Conservation (phyloP, 441 rosid genomes). For the Metrosideros polymorpha region DNA sequence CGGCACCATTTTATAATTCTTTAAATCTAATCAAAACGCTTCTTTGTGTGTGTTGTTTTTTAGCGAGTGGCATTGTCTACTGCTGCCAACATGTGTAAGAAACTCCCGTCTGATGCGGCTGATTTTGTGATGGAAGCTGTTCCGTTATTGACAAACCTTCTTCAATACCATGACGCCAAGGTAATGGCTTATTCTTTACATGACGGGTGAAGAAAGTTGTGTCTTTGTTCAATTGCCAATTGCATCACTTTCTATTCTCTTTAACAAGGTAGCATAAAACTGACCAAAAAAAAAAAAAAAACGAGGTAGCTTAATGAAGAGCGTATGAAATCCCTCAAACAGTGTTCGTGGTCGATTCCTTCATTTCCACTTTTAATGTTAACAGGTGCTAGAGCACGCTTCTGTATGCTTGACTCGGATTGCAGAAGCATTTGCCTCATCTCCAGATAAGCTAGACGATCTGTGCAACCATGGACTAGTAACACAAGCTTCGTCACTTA, state of each 20-base stretch:
- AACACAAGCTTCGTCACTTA: conserved; percentile 93
- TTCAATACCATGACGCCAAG: conserved; percentile 96
- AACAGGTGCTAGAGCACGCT: conserved; percentile 95
- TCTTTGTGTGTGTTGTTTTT: conserved; percentile 4
- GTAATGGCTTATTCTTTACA: conserved; percentile 16
- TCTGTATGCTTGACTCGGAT: conserved; percentile 96
- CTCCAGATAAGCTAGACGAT: conserved; percentile 85
- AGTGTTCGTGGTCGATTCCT: background rate
- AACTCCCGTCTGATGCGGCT: conserved; percentile 98
- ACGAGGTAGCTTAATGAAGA: background rate
- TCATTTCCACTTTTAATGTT: conserved; percentile 6
- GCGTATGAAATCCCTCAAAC: background rate
- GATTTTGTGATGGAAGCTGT: conserved; percentile 99
- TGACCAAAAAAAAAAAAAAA: too few species aligned
- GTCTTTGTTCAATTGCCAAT: background rate
- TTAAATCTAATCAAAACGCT: background rate
- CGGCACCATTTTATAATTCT: background rate
- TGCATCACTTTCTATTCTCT: background rate
- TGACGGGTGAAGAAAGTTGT: background rate
- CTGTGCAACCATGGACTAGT: conserved; percentile 95
- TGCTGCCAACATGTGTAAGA: conserved; percentile 99
- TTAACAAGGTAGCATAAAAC: background rate
- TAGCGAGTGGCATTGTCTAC: conserved; percentile 97
- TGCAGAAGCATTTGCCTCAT: conserved; percentile 93
- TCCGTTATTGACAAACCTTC: conserved; percentile 91